Evolutionary conservation across 164 flowering plant genomes (phyloP).

Genomic region (Tetrastigma voinierianum): DNA sequence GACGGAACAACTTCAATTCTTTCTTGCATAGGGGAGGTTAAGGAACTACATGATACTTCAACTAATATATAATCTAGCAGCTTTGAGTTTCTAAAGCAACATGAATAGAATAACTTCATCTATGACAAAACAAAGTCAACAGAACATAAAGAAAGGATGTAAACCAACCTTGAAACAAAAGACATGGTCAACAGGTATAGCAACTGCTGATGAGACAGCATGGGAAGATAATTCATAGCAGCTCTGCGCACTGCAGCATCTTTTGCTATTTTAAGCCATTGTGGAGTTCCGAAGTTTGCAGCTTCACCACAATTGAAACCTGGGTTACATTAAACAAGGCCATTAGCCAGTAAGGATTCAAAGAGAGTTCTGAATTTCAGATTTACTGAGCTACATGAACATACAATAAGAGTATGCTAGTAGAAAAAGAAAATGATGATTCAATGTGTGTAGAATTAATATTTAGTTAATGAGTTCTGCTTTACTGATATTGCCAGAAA

Average conservation of each 20-base stretch:
- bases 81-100: neutral
- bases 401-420: neutral
- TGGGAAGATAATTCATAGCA: slow-evolving; percentile 94
- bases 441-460: neutral
- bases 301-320: slow-evolving; percentile 99
- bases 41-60: too few species aligned
- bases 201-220: slow-evolving; percentile 98
- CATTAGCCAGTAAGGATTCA: slow-evolving; percentile 1
- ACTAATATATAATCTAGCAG: too few species aligned
- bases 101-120: neutral
- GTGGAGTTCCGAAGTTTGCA: slow-evolving; percentile 96
- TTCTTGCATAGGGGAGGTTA: too few species aligned
- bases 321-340: slow-evolving; percentile 10
- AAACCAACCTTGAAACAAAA: slow-evolving; percentile 75
- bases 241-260: slow-evolving; percentile 98
- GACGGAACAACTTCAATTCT: too few species aligned
- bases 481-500: neutral
- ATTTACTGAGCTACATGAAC: neutral
- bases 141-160: neutral
- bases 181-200: slow-evolving; percentile 92
- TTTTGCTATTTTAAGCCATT: slow-evolving; percentile 94
- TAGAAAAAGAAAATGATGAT: neutral
- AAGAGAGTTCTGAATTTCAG: neutral
- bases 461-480: neutral
- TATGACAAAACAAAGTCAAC: neutral